Percentiles rank a stretch among this genome's conserved stretches.
Conservation (phyloP, 116 monocot species). For the Dioscorea cayenensis region DNA sequence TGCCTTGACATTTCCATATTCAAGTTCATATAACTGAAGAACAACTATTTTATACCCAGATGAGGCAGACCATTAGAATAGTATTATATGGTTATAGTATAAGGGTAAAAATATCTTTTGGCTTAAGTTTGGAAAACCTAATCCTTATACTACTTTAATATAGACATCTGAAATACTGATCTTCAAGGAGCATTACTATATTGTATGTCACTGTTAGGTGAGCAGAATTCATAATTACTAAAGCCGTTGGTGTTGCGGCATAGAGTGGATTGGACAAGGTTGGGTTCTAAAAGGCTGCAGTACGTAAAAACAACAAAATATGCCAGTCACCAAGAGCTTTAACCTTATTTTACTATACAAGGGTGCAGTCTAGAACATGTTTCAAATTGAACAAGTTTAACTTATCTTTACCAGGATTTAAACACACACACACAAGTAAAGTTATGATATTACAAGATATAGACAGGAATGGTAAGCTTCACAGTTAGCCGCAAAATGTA, state of each 20-base stretch:
- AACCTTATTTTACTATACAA: background rate
- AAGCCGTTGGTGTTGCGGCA: background rate
- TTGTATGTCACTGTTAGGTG: no score
- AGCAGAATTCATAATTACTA: no score
- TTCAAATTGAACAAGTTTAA: background rate
- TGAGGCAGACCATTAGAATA: no score
- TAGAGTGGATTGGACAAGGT: background rate
- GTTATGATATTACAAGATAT: background rate
- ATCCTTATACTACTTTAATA: no score
- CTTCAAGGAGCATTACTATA: no score
- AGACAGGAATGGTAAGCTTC: background rate
- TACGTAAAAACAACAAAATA: background rate
- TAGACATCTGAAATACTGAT: no score
- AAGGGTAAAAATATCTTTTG: no score
- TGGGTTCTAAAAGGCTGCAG: background rate
- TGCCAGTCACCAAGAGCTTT: background rate
- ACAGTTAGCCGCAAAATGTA: background rate
- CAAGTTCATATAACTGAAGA: no score
- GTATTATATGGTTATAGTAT: no score
- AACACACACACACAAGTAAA: background rate
- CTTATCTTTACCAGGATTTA: background rate
- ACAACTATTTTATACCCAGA: no score
- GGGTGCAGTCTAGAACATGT: background rate
- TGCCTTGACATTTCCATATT: no score
- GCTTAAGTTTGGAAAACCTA: no score